Percentiles rank a stretch among this genome's conserved stretches.
These are phyloP conservation scores for Clonostachys chloroleuca DNA, from an alignment of 2,329 filamentous ascomycete genomes.

Conservation along the genomic window DNA sequence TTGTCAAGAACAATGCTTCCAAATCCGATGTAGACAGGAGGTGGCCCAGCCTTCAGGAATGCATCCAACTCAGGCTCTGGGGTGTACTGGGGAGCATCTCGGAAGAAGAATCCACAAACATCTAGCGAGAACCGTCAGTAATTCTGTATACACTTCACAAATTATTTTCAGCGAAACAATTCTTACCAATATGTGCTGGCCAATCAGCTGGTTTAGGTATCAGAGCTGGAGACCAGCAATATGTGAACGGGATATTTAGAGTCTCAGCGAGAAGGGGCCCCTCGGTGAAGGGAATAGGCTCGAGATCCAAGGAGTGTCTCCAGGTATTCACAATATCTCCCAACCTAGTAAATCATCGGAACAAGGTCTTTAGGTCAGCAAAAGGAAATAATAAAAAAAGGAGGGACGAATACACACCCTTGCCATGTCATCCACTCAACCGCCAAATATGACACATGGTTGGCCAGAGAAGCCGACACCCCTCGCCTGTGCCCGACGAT, in stretches of 20 bases:
- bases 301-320: conserved; percentile 56
- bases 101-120: conserved; percentile 11
- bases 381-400: not conserved
- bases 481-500: conserved; percentile 36
- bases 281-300: conserved; percentile 54
- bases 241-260: conserved; percentile 62
- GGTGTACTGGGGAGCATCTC: conserved; percentile 17
- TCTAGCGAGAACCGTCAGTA: conserved; percentile 2
- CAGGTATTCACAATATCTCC: conserved; percentile 71
- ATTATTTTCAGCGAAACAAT: conserved; percentile 52
- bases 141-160: conserved; percentile 24
- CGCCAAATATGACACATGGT: conserved; percentile 90
- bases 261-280: conserved; percentile 60
- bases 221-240: conserved; percentile 64
- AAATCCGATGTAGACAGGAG: conserved; percentile 63
- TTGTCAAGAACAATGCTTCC: conserved; percentile 63
- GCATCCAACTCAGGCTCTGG: conserved; percentile 48
- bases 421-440: conserved; percentile 84
- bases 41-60: conserved; percentile 51
- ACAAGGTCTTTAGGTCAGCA: not conserved
- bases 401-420: conserved; percentile 32
- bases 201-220: conserved; percentile 63
- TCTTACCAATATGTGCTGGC: conserved; percentile 42
- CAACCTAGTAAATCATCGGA: conserved; percentile 22
- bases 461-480: conserved; percentile 82